Base-by-base conservation (phyloP, 306 rosid species). In the Malus orientalis region DNA sequence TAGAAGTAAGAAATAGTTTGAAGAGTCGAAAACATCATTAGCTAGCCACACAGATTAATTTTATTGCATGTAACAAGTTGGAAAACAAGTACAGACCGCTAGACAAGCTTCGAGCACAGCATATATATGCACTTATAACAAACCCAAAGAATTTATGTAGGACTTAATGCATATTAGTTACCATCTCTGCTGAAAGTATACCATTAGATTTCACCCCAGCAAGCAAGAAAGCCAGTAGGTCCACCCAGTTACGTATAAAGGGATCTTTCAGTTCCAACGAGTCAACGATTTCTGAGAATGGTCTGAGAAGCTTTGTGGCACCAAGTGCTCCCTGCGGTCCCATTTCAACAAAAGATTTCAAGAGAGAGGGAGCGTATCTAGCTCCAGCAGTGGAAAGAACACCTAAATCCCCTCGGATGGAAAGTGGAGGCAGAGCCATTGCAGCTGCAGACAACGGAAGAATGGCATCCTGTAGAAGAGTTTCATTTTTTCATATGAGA, bases 151-250 rank as follows among this genome's bases (percentile, higher is more conserved):
- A 54, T 22, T 69, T 77, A 38, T 8, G 11, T 23, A 42, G 49
- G 69, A 57, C n/a, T 42, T 65, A 36, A 75, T 10, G 61, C 67
- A 75, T 8, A 64, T 67, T 81, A 75, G 77, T 84, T 90, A 91
- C 94, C 98, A 94, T 92, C 86, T 94, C 98, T 55, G 97, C 97
- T 27, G 98, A 90, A 74, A 94, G 89, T 81, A 94, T 73, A 68
- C 86, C 90, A 82, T 90, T 77, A 63, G 95, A 76, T 86, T 89
- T 94, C 70, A 94, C 97, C 80, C 97, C 97, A 70, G 98, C 97
- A 63, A 94, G 97, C 91, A 94, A 89, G 95, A 94, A 94, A 45
- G 96, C 73, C 77, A 92, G 84, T 11, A 94, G 86, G 84, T 94
- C 98, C 74, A 94, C 76, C 98, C 96, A 94, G 78, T 94, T 94